These are phyloP conservation scores for Paraphysoderma sedebokerense DNA, from an alignment of 371 early-diverging fungal genomes.

Conservation along the genomic window DNA sequence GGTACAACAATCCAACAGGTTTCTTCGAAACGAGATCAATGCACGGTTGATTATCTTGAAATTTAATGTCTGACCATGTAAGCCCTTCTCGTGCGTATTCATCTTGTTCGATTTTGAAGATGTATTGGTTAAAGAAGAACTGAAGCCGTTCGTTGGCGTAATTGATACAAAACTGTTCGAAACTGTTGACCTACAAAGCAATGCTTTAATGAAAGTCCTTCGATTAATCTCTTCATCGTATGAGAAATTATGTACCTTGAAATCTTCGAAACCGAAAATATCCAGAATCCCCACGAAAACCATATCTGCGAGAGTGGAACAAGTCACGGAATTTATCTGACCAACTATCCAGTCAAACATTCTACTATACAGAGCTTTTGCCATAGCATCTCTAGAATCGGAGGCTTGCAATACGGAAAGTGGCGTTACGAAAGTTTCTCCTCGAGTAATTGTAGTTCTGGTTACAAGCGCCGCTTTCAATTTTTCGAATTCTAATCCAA, in stretches of 20 bases:
- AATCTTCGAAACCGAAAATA: slow-evolving; percentile 12
- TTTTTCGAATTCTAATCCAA: slow-evolving; percentile 12
- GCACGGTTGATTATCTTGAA: slow-evolving; percentile 39
- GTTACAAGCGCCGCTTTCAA: slow-evolving; percentile 20
- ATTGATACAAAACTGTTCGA: slow-evolving; percentile 67
- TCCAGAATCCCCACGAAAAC: slow-evolving; percentile 53
- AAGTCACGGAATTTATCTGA: slow-evolving; percentile 45
- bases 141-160: slow-evolving; percentile 70
- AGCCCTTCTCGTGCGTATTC: slow-evolving; percentile 41
- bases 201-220: too few species aligned
- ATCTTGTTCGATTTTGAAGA: slow-evolving; percentile 54
- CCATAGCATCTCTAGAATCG: slow-evolving; percentile 51
- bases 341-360: slow-evolving; percentile 61
- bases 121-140: slow-evolving; percentile 48
- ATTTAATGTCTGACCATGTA: slow-evolving; percentile 40
- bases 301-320: slow-evolving; percentile 49
- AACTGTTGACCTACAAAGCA: slow-evolving; percentile 41
- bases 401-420: slow-evolving; percentile 49
- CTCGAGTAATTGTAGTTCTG: slow-evolving; percentile 16
- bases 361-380: slow-evolving; percentile 50
- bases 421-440: slow-evolving; percentile 36
- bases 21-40: slow-evolving; percentile 32
- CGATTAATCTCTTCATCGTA: slow-evolving; percentile 14
- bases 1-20: slow-evolving; percentile 35
- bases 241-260: slow-evolving; percentile 16